Evolutionary conservation across 345 rosid genomes (phyloP), one percentile per base, ranked within the genome.

Genomic region (Syzygium oleosum): DNA sequence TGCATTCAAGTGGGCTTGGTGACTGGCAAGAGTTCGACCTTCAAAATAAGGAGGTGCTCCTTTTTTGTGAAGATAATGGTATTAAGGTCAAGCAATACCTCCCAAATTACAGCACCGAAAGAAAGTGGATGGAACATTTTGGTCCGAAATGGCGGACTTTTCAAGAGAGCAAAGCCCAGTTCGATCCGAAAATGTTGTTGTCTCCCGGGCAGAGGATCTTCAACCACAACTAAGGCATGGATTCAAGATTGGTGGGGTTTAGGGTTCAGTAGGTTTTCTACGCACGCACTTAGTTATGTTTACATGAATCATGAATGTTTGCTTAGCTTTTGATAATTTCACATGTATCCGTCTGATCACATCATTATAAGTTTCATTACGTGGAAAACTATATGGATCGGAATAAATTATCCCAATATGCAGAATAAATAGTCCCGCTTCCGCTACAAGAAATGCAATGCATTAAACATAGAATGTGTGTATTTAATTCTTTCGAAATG

Each of bases 121-220:
- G 54, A 53, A 86, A 88, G 52, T 88, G 90, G 90, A 84, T 19
- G 14, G 25, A 54, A 2, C 90, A 88, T 84, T 88, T 83, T 41
- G 90, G 88, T 27, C 14, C 88, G 7, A 88, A 86, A 51, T 88
- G 90, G 90, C 34, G 41, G 5, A 21, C 3, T 15, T 88, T 88
- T 54, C 23, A 31, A 38, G 68, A 58, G 38, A 43, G 80, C 21
- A 88, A 88, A 86, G 51, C 53, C 2, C 63, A 14, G 84, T 88
- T 88, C 38, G 90, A 88, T 65, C 90, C 90, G 5, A 88, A 86
- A 52, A 88, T 61, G 59, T 61, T 88, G 84, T 46, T 88, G 9
- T 86, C 90, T 59, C 88, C 90, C 1, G 90, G 90, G 54, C 90
- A 88, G 23, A 88, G 31, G 23, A 88, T 88, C 38, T 88, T 88